phyloP scores from a whole-genome alignment of 2,329 filamentous ascomycete genomes.

The Aspergillus vadensis region DNA sequence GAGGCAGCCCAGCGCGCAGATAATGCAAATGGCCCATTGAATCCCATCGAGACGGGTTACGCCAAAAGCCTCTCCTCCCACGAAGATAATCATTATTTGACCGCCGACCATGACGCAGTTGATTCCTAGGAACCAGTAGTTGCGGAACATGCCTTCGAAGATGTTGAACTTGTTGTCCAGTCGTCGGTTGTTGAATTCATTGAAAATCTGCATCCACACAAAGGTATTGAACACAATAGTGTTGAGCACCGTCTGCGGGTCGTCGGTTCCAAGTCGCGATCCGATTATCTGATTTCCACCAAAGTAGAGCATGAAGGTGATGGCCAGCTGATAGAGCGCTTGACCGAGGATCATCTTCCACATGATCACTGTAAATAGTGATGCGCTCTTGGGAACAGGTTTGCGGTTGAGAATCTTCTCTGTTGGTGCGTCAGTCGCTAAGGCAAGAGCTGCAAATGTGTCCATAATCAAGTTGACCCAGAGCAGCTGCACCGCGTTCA shows the following conservation, averaged over 20 bases:
- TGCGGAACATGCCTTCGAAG: constrained; percentile 81
- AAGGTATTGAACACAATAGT: constrained; percentile 97
- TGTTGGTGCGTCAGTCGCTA: constrained; percentile 87
- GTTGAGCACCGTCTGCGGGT: constrained; percentile 58
- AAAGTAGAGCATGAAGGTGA: constrained; percentile 82
- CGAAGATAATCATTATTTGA: constrained; percentile 85
- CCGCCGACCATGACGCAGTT: constrained; percentile 84
- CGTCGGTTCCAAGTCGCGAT: constrained; percentile 53
- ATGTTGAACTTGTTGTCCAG: constrained; percentile 96
- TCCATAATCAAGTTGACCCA: constrained; percentile 99
- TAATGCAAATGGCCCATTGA: constrained; percentile 86
- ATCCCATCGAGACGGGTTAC: constrained; percentile 69
- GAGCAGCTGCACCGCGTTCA: constrained; percentile 86
- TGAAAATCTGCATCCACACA: constrained; percentile 99
- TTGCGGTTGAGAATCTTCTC: constrained; percentile 78
- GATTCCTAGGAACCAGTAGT: constrained; percentile 87
- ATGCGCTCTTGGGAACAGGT: constrained; percentile 72
- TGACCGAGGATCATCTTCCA: constrained; percentile 99
- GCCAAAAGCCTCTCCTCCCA: constrained; percentile 79
- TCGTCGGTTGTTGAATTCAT: constrained; percentile 94
- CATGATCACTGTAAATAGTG: constrained; percentile 86
- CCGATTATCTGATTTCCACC: constrained; percentile 64
- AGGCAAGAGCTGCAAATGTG: constrained; percentile 83
- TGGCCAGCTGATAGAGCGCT: constrained; percentile 79
- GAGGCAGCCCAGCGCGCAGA: constrained; percentile 81